Evolutionary conservation across 2,329 filamentous ascomycete species (phyloP).

Genomic region (Botrytis cinerea): DNA sequence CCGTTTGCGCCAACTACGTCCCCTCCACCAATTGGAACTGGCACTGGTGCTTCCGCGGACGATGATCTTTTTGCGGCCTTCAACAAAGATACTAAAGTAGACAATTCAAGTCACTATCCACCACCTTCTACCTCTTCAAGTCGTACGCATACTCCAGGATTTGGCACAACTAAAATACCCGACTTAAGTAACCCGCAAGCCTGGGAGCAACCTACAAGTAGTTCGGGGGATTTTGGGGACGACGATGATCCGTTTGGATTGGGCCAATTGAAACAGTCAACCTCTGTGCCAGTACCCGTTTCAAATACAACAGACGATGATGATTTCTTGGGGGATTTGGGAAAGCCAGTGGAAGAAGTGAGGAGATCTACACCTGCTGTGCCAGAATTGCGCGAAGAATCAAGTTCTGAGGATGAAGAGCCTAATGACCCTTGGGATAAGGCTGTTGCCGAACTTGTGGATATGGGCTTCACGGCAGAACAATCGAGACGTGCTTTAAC

Average conservation of each 20-base stretch:
- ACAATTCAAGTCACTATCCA: constrained; percentile 66
- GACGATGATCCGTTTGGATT: constrained; percentile 90
- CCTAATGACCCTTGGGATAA: constrained; percentile 68
- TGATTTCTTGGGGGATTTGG: constrained; percentile 66
- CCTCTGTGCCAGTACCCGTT: constrained; percentile 37
- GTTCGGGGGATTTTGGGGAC: constrained; percentile 47
- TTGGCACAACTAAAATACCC: constrained; percentile 44
- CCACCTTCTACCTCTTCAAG: constrained; percentile 49
- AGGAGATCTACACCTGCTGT: constrained; percentile 47
- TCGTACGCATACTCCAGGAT: constrained; percentile 47
- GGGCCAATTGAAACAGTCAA: constrained; percentile 53
- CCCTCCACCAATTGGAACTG: constrained; percentile 45
- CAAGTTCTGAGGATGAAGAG: constrained; percentile 32
- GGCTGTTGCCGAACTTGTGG: constrained; percentile 83
- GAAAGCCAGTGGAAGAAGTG: constrained; percentile 64
- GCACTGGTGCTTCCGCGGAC: constrained; percentile 46
- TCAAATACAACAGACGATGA: constrained; percentile 54
- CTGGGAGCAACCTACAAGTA: constrained; percentile 46
- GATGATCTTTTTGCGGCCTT: constrained; percentile 70
- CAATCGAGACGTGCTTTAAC: constrained; percentile 79
- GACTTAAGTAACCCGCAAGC: constrained; percentile 57
- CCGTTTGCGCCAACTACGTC: constrained; percentile 38
- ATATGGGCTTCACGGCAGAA: constrained; percentile 90
- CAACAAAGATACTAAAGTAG: constrained; percentile 65
- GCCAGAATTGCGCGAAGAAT: constrained; percentile 32